Evolutionary conservation across 331 rosid genomes (phyloP), one percentile per base, ranked within the genome.

Genomic region (Malus hybrid): DNA sequence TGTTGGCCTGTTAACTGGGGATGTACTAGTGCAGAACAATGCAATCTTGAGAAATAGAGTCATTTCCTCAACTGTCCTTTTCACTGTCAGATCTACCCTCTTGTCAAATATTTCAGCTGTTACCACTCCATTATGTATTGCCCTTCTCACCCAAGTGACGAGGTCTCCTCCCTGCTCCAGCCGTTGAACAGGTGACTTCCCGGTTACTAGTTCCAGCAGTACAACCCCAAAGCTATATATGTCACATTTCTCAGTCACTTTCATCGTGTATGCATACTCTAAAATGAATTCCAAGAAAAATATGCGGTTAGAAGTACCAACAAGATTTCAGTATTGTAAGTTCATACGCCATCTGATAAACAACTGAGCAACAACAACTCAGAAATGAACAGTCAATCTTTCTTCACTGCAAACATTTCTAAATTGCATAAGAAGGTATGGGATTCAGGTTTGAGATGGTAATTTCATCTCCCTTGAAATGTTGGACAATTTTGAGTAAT

Each of bases 231-330:
- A 88, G 78, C 96, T 90, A 82, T 89, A 89, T 74, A 90, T 88
- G 91, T 90, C 92, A 81, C 96, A 90, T 79, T 90, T 89, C 83
- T 86, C 92, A 29, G 92, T 87, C 80, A 89, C 92, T 76, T 87
- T 89, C 95, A 89, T 87, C 13, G 95, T 89, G 86, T 89, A 89
- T 46, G 95, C 95, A 68, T 89, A 89, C 79, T 89, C 95, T 89
- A 86, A 66, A 75, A 75, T 63, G 33, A 58, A 66, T 26, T 32
- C 24, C 26, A 65, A 6, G 42, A n/a, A 46, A 68, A 63, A 18
- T 4, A 60, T 19, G 3, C 3, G 5, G 29, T 73, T 20, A 73
- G 68, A 60, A 55, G 14, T 60, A 36, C 6, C 6, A 34, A 57
- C 24, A 34, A 12, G 29, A 52, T 34, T 71, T 63, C 76, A 57